These are phyloP conservation scores for Orbilia quercus DNA, from an alignment of 2,329 filamentous ascomycete genomes.

Conservation along the genomic window DNA sequence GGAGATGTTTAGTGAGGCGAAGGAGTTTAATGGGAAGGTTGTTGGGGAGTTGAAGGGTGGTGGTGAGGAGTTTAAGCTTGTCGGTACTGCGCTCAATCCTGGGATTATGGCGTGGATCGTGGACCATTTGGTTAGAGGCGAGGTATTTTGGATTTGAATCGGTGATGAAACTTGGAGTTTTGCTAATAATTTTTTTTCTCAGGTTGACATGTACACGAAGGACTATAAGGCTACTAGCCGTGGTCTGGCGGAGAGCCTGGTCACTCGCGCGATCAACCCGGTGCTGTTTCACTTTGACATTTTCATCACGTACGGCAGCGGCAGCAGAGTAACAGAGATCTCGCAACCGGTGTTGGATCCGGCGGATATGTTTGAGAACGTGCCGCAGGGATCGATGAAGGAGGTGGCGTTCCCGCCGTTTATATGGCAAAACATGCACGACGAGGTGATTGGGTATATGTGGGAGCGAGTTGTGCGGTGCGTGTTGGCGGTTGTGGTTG, in stretches of 20 bases:
- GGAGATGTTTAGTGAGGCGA: conserved; percentile 40
- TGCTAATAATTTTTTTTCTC: not conserved
- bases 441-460: conserved; percentile 48
- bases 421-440: conserved; percentile 54
- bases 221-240: conserved; percentile 34
- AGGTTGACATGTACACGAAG: conserved; percentile 49
- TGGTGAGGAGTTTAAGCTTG: conserved; percentile 27
- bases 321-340: not conserved
- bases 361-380: conserved; percentile 16
- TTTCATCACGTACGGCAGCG: conserved; percentile 13
- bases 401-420: conserved; percentile 48
- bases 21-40: conserved; percentile 27
- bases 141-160: conserved; percentile 20
- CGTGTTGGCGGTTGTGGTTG: conserved; percentile 48
- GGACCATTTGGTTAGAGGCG: conserved; percentile 44
- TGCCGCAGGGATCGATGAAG: conserved; percentile 44
- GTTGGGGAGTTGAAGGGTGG: not conserved
- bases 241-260: conserved; percentile 37
- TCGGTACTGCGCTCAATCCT: conserved; percentile 24
- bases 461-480: conserved; percentile 46
- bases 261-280: conserved; percentile 52
- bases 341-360: conserved; percentile 32
- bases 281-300: conserved; percentile 49
- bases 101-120: conserved; percentile 49
- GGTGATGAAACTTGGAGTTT: not conserved